A percentile compares a stretch with the other conserved stretches of the same genome.
These are phyloP conservation scores for Populus euphratica DNA, from an alignment of 345 rosid species.

Conservation along the genomic window DNA sequence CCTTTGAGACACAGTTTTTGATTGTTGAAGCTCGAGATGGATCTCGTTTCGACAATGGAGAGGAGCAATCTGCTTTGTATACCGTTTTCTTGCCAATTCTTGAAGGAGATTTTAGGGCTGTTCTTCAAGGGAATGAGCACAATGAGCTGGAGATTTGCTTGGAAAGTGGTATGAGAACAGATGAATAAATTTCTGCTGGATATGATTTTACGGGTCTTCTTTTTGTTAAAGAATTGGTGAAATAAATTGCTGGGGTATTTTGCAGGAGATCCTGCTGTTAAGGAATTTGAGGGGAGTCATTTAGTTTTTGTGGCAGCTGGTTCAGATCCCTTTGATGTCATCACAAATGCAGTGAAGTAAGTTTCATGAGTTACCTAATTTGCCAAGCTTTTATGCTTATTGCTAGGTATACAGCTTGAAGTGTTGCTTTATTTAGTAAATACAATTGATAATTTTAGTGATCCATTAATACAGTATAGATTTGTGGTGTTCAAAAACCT, in stretches of 20 bases:
- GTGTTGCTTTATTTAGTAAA: no score
- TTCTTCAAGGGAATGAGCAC: conserved; percentile 56
- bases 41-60: conserved; percentile 36
- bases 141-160: conserved; percentile 62
- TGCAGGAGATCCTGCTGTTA: conserved; percentile 59
- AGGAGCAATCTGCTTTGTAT: conserved; percentile 32
- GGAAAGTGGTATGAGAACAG: conserved; percentile 49
- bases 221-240: neutral
- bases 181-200: neutral
- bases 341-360: conserved; percentile 57
- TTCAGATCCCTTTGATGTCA: conserved; percentile 54
- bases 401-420: no score
- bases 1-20: conserved; percentile 65
- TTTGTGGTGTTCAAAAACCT: neutral
- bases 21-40: conserved; percentile 45
- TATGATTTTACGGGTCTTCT: neutral
- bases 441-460: no score
- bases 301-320: conserved; percentile 61
- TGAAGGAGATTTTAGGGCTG: conserved; percentile 67
- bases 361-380: conserved; percentile 1
- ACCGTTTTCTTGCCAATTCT: conserved; percentile 56
- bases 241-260: neutral
- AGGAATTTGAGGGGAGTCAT: conserved; percentile 53
- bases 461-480: neutral
- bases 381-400: no score